Evolutionary conservation across 495 filamentous ascomycete genomes (phyloP).

Genomic region (Terfezia claveryi): DNA sequence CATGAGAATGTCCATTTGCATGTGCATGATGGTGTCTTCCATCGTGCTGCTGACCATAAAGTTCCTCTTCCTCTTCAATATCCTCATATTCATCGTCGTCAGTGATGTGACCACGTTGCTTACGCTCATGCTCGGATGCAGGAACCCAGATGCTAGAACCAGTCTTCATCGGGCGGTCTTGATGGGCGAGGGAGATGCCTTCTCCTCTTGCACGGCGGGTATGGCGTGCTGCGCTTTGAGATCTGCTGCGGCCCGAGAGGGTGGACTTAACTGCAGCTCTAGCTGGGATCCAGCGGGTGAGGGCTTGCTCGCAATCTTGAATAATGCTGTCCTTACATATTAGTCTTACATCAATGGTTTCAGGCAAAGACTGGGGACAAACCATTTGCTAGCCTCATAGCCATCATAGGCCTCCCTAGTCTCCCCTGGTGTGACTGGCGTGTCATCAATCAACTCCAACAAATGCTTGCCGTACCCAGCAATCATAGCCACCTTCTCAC

Average conservation of each 20-base stretch:
- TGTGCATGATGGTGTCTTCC: slow-evolving; percentile 17
- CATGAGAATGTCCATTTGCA: not conserved
- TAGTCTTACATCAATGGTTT: not conserved
- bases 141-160: slow-evolving; percentile 65
- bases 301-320: slow-evolving; percentile 91
- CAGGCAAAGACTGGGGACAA: slow-evolving; percentile 8
- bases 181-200: slow-evolving; percentile 55
- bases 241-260: slow-evolving; percentile 55
- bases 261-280: slow-evolving; percentile 72
- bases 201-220: slow-evolving; percentile 41
- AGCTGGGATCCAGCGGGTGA: slow-evolving; percentile 86
- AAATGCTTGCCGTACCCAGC: slow-evolving; percentile 95
- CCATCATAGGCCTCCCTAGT: slow-evolving; percentile 92
- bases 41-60: slow-evolving; percentile 22
- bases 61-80: slow-evolving; percentile 26
- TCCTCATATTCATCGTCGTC: slow-evolving; percentile 39
- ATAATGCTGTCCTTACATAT: slow-evolving; percentile 41
- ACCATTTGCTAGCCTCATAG: slow-evolving; percentile 90
- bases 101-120: slow-evolving; percentile 17
- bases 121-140: slow-evolving; percentile 45
- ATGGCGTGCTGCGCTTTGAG: slow-evolving; percentile 55
- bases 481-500: slow-evolving; percentile 94
- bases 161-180: slow-evolving; percentile 68
- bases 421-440: slow-evolving; percentile 89
- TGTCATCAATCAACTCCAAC: slow-evolving; percentile 84